These are phyloP conservation scores for Malus asiatica DNA, from an alignment of 306 rosid species.

Conservation along the genomic window DNA sequence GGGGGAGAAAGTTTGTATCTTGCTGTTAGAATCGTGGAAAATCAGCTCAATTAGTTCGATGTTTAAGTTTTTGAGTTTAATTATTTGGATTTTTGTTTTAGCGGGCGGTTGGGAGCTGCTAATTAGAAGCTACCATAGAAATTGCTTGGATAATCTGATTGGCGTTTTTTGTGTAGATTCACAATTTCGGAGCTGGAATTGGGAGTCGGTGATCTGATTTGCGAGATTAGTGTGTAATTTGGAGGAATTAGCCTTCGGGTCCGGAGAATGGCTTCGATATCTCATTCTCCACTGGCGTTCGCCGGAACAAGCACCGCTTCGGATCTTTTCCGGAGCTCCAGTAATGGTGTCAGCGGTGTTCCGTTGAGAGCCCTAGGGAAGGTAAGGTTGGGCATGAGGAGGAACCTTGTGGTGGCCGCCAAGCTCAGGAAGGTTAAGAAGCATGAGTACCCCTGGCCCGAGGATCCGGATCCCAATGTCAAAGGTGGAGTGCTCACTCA, in stretches of 20 bases:
- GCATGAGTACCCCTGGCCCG: constrained; percentile 85
- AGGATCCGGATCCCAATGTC: constrained; percentile 76
- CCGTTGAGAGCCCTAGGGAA: constrained; percentile 66
- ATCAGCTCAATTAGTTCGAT: not conserved
- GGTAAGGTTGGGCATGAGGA: constrained; percentile 36
- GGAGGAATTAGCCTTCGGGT: constrained; percentile 11
- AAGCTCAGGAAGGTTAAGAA: constrained; percentile 72
- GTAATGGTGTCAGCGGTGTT: constrained; percentile 53
- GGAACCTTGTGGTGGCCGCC: constrained; percentile 44
- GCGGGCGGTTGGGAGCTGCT: not conserved
- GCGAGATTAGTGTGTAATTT: constrained; percentile 31
- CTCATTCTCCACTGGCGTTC: constrained; percentile 45
- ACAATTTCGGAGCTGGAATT: constrained; percentile 13
- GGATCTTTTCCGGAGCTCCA: constrained; percentile 76
- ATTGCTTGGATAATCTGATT: not conserved
- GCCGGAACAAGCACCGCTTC: constrained; percentile 47
- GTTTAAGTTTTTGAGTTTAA: not conserved
- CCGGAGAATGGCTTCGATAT: constrained; percentile 56
- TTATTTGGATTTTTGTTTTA: not conserved
- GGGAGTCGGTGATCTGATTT: constrained; percentile 27
- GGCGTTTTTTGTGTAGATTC: constrained; percentile 1
- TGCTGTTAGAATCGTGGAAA: not conserved
- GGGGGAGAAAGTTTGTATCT: not conserved
- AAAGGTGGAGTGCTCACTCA: constrained; percentile 65
- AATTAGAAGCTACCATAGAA: not conserved